These are phyloP conservation scores for Neurospora tetrasperma DNA, from an alignment of 495 filamentous ascomycete genomes.

Conservation along the genomic window DNA sequence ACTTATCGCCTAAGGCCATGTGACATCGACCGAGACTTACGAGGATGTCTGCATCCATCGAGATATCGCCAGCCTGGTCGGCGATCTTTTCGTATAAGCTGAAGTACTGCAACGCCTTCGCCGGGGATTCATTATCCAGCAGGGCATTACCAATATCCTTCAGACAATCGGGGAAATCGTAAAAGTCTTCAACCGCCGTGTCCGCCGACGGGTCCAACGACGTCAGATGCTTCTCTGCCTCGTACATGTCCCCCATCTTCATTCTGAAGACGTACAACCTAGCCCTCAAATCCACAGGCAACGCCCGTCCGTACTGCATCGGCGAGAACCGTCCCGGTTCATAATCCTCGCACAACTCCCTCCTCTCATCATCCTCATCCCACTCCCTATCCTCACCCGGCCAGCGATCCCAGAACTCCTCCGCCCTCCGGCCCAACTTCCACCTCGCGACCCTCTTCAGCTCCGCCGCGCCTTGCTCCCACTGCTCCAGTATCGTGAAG, in stretches of 20 bases:
- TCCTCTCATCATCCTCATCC: constrained; percentile 63
- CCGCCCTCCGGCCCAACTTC: constrained; percentile 65
- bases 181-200: constrained; percentile 38
- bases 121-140: constrained; percentile 42
- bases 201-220: constrained; percentile 52
- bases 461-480: constrained; percentile 52
- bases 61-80: constrained; percentile 44
- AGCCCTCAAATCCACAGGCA: constrained; percentile 76
- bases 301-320: constrained; percentile 58
- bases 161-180: constrained; percentile 65
- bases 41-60: constrained; percentile 48
- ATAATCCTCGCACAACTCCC: constrained; percentile 45
- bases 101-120: constrained; percentile 67
- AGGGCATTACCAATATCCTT: constrained; percentile 60
- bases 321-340: constrained; percentile 43
- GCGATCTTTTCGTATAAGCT: constrained; percentile 50
- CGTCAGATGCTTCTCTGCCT: constrained; percentile 49
- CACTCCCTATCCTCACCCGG: constrained; percentile 82
- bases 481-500: constrained; percentile 50
- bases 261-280: constrained; percentile 78
- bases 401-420: constrained; percentile 71
- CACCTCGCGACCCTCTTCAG: constrained; percentile 67
- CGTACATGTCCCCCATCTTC: constrained; percentile 54
- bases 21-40: constrained; percentile 68
- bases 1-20: constrained; percentile 45